phyloP scores from a whole-genome alignment of 768 basidiomycete species.

The Leccinum pellstonianum region DNA sequence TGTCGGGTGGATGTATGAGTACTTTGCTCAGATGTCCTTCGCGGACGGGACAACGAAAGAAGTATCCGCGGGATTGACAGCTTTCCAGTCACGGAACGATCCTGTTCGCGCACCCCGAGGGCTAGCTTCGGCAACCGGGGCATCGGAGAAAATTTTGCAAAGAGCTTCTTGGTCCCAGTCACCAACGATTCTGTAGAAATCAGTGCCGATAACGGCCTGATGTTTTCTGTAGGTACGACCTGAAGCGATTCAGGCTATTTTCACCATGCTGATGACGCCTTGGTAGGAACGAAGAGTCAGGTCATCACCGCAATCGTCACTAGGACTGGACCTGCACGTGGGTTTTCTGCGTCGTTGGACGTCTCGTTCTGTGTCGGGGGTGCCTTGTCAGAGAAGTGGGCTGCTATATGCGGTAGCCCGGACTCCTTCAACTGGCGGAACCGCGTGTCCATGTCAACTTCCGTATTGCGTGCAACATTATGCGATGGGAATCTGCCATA shows the following conservation, averaged over 20 bases:
- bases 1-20: conserved; percentile 6
- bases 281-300: not conserved
- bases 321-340: conserved; percentile 15
- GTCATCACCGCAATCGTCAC: conserved; percentile 4
- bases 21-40: conserved; percentile 9
- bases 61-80: conserved; percentile 8
- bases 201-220: not conserved
- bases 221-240: conserved; percentile 3
- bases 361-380: not conserved
- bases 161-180: not conserved
- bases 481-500: not conserved
- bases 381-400: conserved; percentile 7
- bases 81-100: conserved; percentile 3
- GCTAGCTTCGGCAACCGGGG: not conserved
- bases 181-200: conserved; percentile 10
- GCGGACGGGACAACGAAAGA: not conserved
- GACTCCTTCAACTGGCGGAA: not conserved
- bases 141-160: not conserved
- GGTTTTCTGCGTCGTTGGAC: not conserved
- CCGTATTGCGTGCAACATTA: not conserved
- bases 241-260: not conserved
- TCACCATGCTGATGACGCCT: not conserved
- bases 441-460: not conserved
- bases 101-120: not conserved
- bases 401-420: not conserved